These are phyloP conservation scores for Dioszegia aurantiaca DNA, from an alignment of 768 basidiomycete species.

Conservation along the genomic window DNA sequence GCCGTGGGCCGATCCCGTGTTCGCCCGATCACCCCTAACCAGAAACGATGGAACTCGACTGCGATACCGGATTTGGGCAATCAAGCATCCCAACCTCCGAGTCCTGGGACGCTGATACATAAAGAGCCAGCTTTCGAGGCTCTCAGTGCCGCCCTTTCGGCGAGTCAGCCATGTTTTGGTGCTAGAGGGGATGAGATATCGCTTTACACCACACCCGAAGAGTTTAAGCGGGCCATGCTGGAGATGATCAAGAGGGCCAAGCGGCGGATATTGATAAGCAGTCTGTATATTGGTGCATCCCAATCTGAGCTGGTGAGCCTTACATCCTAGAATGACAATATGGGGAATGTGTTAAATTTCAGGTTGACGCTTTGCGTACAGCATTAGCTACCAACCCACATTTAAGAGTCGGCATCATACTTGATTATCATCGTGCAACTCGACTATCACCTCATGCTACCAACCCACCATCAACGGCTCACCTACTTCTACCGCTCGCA, in stretches of 20 bases:
- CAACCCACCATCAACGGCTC: slow-evolving; percentile 60
- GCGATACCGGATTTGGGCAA: not conserved
- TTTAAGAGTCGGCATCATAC: slow-evolving; percentile 67
- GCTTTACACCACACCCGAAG: slow-evolving; percentile 60
- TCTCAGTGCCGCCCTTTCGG: slow-evolving; percentile 23
- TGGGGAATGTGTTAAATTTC: not conserved
- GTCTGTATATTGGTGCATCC: slow-evolving; percentile 52
- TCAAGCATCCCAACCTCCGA: not conserved
- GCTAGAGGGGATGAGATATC: slow-evolving; percentile 56
- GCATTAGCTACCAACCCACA: slow-evolving; percentile 62
- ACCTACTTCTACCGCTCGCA: slow-evolving; percentile 66
- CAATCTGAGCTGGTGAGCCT: slow-evolving; percentile 71
- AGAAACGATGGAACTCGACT: slow-evolving; percentile 10
- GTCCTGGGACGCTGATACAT: slow-evolving; percentile 13
- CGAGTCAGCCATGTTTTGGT: slow-evolving; percentile 49
- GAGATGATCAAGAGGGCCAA: slow-evolving; percentile 76
- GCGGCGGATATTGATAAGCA: slow-evolving; percentile 76
- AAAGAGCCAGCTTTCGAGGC: slow-evolving; percentile 28
- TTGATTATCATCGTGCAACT: slow-evolving; percentile 66
- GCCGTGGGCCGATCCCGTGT: not conserved
- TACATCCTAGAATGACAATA: not conserved
- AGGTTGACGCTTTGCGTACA: slow-evolving; percentile 68
- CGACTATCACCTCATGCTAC: slow-evolving; percentile 42
- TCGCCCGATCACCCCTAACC: not conserved
- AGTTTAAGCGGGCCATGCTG: slow-evolving; percentile 62